phyloP scores from a whole-genome alignment of 2,329 filamentous ascomycete species.

The Ceratocystis lukuohia region DNA sequence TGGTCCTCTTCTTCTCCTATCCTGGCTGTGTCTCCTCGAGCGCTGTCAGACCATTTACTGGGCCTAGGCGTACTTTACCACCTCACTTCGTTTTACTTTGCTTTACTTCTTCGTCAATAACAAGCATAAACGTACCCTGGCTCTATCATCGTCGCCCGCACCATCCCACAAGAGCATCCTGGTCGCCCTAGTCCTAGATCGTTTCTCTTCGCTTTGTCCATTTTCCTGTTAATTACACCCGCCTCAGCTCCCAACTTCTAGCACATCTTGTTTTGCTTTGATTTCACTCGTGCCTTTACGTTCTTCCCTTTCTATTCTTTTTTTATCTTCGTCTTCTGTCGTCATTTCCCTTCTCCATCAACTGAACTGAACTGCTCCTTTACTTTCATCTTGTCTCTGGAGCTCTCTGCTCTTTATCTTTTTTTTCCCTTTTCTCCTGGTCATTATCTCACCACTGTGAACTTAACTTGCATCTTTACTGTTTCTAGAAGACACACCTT shows the following conservation, averaged over 20 bases:
- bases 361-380: not conserved
- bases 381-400: not conserved
- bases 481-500: conserved; percentile 11
- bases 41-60: not conserved
- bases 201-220: conserved; percentile 12
- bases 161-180: not conserved
- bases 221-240: conserved; percentile 9
- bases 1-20: too few species aligned
- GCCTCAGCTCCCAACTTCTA: conserved; percentile 1
- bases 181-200: not conserved
- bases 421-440: not conserved
- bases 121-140: not conserved
- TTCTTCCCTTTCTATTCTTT: not conserved
- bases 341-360: not conserved
- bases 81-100: not conserved
- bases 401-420: not conserved
- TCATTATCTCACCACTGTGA: not conserved
- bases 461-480: conserved; percentile 9
- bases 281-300: not conserved
- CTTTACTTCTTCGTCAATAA: not conserved
- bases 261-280: conserved; percentile 13
- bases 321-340: not conserved
- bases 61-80: not conserved
- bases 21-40: not conserved
- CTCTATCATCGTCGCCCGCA: conserved; percentile 10